Base-by-base conservation (phyloP, 352 stramenopile species). In the Phytopythium aichiense region DNA sequence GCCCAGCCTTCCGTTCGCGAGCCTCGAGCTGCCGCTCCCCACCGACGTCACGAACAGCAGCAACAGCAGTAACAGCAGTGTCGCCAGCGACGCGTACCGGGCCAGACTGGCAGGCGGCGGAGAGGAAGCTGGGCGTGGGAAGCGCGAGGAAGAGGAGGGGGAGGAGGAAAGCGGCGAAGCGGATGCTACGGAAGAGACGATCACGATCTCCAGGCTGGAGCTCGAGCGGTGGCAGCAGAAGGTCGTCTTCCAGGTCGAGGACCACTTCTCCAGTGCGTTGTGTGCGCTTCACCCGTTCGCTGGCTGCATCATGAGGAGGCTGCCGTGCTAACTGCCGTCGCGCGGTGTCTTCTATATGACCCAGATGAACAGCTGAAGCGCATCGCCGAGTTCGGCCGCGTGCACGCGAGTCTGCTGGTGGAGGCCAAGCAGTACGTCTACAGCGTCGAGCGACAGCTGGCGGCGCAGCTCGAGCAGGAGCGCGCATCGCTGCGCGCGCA, bases 351-450 rank as follows among this genome's bases (percentile, higher is more conserved):
- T 43, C 5, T 38, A 8, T 31, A 13, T 22, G 46, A n/a, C 22
- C 23, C 45, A 92, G 83, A 88, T 58, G 79, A 92, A 46, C 83
- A 92, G 63, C 64, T 92, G 22, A 92, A 90, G 67, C 76, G 83
- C 38, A 92, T 92, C 58, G 75, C 78, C 1, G 83, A 92, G 59
- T 92, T 92, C 59, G 83, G 83, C 31, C 79, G 83, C 35, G 80
- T 88, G 16, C 80, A 89, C 63, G 79, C 77, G 4, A 88, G 68
- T 45, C 65, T 92, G 12, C 58, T 90, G 37, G 75, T 83, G 25
- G 80, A 92, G 61, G 80, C 83, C 4, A 88, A 81, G 53, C 67
- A 87, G 57, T 84, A 87, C 58, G 83, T 92, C 28, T 69, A 65
- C 51, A 76, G 72, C 60, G 70, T 89, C 38, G 82, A 91, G 54